Evolutionary conservation across 441 rosid genomes (phyloP).

Genomic region (Hura crepitans): DNA sequence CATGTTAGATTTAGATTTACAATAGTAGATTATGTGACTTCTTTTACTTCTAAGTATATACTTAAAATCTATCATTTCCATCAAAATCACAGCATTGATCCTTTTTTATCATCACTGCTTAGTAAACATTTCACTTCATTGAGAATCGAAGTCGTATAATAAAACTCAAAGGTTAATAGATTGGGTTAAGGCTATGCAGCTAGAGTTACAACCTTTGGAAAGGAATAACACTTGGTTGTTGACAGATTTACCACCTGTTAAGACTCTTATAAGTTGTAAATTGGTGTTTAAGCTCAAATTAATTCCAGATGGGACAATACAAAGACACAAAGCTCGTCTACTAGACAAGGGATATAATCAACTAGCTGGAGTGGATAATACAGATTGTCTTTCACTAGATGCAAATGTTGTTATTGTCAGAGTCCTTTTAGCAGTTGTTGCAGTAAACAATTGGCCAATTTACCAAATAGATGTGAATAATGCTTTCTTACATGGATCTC

Average conservation of each 20-base stretch:
- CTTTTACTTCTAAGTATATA: too few species aligned
- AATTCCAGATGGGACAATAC: neutral
- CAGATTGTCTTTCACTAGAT: too few species aligned
- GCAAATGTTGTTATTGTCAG: too few species aligned
- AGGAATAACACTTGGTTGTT: neutral
- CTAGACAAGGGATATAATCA: neutral
- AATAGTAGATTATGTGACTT: too few species aligned
- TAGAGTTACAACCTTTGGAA: neutral
- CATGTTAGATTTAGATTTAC: too few species aligned
- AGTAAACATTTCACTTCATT: neutral
- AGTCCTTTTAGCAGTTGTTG: too few species aligned
- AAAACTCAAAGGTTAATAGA: rapidly evolving
- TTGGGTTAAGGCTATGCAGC: neutral
- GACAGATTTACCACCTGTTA: rapidly evolving
- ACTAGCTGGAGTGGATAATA: neutral
- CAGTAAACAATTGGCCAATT: too few species aligned
- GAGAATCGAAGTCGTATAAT: neutral
- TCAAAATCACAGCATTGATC: too few species aligned
- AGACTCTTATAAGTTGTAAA: neutral
- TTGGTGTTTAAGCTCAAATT: neutral
- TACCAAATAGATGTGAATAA: too few species aligned
- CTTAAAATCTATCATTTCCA: too few species aligned
- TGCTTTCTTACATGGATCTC: too few species aligned
- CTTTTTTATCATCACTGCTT: neutral
- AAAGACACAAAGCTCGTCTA: neutral